These are phyloP conservation scores for Fusarium brevicatenulatum DNA, from an alignment of 2,329 filamentous ascomycete species.

Conservation along the genomic window DNA sequence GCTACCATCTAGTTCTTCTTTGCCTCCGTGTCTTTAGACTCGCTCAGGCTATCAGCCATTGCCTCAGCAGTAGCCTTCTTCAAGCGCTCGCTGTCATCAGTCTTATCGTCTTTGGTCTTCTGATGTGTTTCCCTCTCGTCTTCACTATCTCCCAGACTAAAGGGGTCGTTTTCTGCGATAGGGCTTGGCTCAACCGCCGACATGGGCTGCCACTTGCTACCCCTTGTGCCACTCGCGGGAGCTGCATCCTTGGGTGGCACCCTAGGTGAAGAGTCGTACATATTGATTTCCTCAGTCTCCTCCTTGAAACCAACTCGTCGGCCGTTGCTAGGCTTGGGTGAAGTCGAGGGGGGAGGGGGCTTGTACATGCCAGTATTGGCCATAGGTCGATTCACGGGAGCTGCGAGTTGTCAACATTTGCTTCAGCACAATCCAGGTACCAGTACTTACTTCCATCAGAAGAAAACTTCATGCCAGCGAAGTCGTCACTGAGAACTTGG, in stretches of 20 bases:
- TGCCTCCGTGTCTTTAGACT: slow-evolving; percentile 46
- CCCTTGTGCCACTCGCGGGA: slow-evolving; percentile 65
- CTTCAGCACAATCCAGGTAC: neutral
- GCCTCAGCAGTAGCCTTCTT: slow-evolving; percentile 73
- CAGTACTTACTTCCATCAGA: slow-evolving; percentile 68
- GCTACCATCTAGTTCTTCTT: slow-evolving; percentile 49
- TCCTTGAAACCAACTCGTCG: slow-evolving; percentile 69
- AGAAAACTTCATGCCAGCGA: slow-evolving; percentile 74
- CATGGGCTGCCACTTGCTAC: slow-evolving; percentile 97
- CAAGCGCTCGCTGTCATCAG: slow-evolving; percentile 68
- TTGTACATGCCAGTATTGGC: slow-evolving; percentile 87
- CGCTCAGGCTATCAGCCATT: slow-evolving; percentile 66
- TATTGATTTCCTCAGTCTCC: slow-evolving; percentile 79
- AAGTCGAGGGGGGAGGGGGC: slow-evolving; percentile 64
- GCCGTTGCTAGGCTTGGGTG: slow-evolving; percentile 60
- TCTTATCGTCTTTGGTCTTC: slow-evolving; percentile 64
- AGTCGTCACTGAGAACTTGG: slow-evolving; percentile 88
- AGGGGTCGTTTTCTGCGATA: slow-evolving; percentile 91
- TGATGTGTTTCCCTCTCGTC: slow-evolving; percentile 78
- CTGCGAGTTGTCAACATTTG: slow-evolving; percentile 39
- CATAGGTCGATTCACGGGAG: slow-evolving; percentile 65
- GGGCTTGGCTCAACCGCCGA: slow-evolving; percentile 84
- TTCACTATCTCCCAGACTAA: slow-evolving; percentile 94
- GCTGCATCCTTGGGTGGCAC: slow-evolving; percentile 62
- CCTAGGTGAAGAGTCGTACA: slow-evolving; percentile 74